phyloP scores from a whole-genome alignment of 2,329 filamentous ascomycete genomes.

The Curvularia spicifera region DNA sequence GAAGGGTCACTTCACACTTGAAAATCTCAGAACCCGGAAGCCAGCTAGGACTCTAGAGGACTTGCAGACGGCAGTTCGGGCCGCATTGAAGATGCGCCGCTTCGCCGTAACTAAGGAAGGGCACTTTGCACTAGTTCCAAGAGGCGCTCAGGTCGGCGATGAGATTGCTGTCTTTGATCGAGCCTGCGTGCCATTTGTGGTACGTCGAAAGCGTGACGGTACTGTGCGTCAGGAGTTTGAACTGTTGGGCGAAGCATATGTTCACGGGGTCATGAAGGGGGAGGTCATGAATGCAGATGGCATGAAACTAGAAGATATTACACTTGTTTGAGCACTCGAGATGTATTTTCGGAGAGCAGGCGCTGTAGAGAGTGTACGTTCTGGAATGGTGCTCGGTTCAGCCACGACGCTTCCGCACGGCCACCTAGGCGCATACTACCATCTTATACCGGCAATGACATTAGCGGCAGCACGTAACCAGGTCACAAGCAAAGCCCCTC shows the following conservation, averaged over 20 bases:
- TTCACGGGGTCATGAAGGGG: slow-evolving; percentile 34
- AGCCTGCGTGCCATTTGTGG: slow-evolving; percentile 31
- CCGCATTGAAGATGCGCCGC: slow-evolving; percentile 28
- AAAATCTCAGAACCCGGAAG: slow-evolving; percentile 26
- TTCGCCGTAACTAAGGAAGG: slow-evolving; percentile 32
- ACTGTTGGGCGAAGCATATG: slow-evolving; percentile 32
- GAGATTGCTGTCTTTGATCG: slow-evolving; percentile 27
- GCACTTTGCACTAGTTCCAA: slow-evolving; percentile 33
- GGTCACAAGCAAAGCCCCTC: slow-evolving; percentile 18
- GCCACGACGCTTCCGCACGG: neutral
- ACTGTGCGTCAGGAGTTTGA: slow-evolving; percentile 7
- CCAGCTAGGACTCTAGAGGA: slow-evolving; percentile 25
- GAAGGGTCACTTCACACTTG: slow-evolving; percentile 29
- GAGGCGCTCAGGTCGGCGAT: slow-evolving; percentile 23
- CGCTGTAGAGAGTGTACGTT: too few species aligned
- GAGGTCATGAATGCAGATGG: slow-evolving; percentile 22
- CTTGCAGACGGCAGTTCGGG: slow-evolving; percentile 20
- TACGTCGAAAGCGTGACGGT: slow-evolving; percentile 6
- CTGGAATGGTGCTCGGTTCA: neutral
- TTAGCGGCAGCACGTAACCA: slow-evolving; percentile 8
- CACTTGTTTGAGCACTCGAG: slow-evolving; percentile 14
- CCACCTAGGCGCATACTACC: neutral
- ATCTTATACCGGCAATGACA: neutral
- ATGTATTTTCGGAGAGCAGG: neutral
- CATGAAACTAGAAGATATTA: slow-evolving; percentile 16